Conservation (phyloP, 768 basidiomycete species). For the Fomitopsis serialis region DNA sequence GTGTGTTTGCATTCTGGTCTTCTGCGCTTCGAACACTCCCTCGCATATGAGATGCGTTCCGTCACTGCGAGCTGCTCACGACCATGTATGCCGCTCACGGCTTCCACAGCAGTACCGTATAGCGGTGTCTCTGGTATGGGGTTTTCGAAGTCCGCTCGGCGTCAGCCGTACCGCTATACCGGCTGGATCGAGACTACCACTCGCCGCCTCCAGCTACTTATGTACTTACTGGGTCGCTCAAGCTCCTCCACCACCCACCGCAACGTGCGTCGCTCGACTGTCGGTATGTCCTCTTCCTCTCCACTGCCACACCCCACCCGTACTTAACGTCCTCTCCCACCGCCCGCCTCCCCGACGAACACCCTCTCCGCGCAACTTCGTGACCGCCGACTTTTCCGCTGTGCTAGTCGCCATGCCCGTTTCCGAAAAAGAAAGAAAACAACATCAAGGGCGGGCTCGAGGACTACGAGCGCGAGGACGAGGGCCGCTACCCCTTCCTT, state of each 20-base stretch:
- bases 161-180: too few species aligned
- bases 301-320: background rate
- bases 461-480: conserved; percentile 28
- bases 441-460: conserved; percentile 20
- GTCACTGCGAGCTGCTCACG: too few species aligned
- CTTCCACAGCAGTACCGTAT: too few species aligned
- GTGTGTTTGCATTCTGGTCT: too few species aligned
- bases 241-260: background rate
- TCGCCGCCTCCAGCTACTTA: background rate
- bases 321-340: background rate
- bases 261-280: background rate
- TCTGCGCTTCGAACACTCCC: too few species aligned
- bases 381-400: background rate
- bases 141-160: too few species aligned
- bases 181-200: too few species aligned
- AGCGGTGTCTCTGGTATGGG: too few species aligned
- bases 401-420: background rate
- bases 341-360: background rate
- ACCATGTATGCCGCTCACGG: too few species aligned
- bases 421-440: background rate
- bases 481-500: conserved; percentile 31
- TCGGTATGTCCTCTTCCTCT: background rate
- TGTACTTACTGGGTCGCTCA: background rate
- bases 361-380: background rate
- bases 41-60: too few species aligned